Conservation (phyloP, 345 rosid genomes). For the Salix exigua region DNA sequence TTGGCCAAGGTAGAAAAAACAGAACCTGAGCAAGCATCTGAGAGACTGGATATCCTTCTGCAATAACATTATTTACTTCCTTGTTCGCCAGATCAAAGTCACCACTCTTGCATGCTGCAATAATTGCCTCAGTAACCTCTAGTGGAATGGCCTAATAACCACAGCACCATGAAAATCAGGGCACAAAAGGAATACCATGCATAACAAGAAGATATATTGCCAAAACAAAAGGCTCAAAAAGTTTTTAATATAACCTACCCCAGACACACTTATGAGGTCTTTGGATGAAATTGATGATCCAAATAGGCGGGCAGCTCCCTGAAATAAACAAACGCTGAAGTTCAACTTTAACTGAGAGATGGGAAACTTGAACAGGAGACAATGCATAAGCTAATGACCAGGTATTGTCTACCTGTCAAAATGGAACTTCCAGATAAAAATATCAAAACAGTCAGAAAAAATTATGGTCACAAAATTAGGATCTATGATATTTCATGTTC, state of each 20-base stretch:
- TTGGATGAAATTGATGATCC: conserved; percentile 82
- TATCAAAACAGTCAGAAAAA: neutral
- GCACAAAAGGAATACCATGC: neutral
- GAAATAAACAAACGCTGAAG: conserved; percentile 24
- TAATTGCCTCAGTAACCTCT: conserved; percentile 59
- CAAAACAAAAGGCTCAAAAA: neutral
- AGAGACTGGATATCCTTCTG: conserved; percentile 90
- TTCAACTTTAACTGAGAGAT: neutral
- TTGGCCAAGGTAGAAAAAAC: conserved; percentile 3
- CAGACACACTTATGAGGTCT: conserved; percentile 75
- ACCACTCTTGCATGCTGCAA: conserved; percentile 70
- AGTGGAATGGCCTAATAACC: conserved; percentile 59
- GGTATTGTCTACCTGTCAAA: neutral
- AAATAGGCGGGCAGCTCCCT: conserved; percentile 94
- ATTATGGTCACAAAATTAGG: neutral
- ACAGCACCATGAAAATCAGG: neutral
- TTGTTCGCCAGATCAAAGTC: conserved; percentile 85
- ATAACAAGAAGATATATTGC: neutral
- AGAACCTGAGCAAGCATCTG: conserved; percentile 78
- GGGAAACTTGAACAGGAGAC: conserved; percentile 7
- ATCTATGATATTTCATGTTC: neutral
- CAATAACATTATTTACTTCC: conserved; percentile 71
- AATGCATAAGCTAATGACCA: neutral
- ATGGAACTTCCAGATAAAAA: neutral
- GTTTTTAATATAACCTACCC: conserved; percentile 51